Evolutionary conservation across 495 filamentous ascomycete genomes (phyloP).

Genomic region (Lasiosphaeria ovina): DNA sequence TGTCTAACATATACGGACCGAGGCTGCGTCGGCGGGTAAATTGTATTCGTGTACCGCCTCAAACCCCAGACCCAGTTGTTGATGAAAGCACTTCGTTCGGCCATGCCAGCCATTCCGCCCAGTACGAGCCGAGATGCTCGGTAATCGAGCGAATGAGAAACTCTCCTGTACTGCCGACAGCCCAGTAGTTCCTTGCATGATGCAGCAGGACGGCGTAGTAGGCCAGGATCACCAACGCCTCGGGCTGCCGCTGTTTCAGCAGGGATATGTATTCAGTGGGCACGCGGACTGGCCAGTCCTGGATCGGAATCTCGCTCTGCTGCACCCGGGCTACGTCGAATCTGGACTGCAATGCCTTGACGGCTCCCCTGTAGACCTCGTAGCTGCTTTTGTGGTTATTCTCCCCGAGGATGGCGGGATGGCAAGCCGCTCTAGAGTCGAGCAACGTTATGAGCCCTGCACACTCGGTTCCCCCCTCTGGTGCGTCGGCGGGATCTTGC

Average conservation of each 20-base stretch:
- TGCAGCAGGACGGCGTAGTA: constrained; percentile 41
- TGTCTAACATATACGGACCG: no score
- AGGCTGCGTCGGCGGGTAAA: no score
- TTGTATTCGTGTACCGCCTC: no score
- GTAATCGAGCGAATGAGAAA: constrained; percentile 16
- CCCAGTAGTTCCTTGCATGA: constrained; percentile 34
- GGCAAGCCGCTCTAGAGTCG: not conserved
- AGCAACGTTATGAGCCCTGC: constrained; percentile 5
- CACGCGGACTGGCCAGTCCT: constrained; percentile 36
- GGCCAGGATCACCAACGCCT: constrained; percentile 45
- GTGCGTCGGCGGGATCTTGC: not conserved
- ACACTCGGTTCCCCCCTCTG: constrained; percentile 3
- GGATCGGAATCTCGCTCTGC: constrained; percentile 1
- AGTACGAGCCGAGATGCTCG: constrained; percentile 11
- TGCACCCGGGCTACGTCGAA: constrained; percentile 2
- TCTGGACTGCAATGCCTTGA: constrained; percentile 13
- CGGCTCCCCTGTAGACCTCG: constrained; percentile 5
- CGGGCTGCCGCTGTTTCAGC: constrained; percentile 31
- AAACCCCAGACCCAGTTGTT: no score
- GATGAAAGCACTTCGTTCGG: constrained; percentile 5
- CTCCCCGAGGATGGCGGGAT: not conserved
- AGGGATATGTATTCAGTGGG: constrained; percentile 32
- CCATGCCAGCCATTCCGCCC: constrained; percentile 18
- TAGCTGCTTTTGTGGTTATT: not conserved
- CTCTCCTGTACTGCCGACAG: constrained; percentile 35